Conservation (phyloP, 2,329 filamentous ascomycete genomes). For the Colletotrichum abscissum region DNA sequence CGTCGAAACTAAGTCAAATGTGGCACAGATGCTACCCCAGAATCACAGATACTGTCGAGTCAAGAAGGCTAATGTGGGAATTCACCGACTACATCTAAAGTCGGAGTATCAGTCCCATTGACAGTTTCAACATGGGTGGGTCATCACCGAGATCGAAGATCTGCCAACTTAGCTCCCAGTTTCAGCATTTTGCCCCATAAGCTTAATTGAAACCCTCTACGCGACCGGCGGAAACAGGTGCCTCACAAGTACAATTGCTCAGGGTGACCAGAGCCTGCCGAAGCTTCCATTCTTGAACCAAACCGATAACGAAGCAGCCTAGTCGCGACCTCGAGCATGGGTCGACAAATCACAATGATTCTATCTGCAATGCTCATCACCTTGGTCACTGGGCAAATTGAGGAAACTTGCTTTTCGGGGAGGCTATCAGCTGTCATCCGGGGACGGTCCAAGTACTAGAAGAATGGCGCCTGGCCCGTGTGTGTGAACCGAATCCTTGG, state of each 20-base stretch:
- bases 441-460: background rate
- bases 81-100: too few relatives aligned
- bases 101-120: too few relatives aligned
- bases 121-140: too few relatives aligned
- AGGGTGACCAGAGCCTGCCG: background rate
- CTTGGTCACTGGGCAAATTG: background rate
- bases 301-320: background rate
- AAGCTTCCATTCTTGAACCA: background rate
- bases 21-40: too few relatives aligned
- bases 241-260: background rate
- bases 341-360: background rate
- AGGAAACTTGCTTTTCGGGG: background rate
- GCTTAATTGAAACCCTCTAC: background rate
- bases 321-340: background rate
- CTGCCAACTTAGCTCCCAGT: background rate
- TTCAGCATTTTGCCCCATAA: background rate
- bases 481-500: background rate
- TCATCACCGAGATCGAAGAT: too few relatives aligned
- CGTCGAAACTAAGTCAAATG: too few relatives aligned
- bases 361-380: background rate
- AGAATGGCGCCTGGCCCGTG: background rate
- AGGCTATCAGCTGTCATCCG: background rate
- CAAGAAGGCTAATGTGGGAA: too few relatives aligned
- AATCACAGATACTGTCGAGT: too few relatives aligned
- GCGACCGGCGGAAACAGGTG: background rate